These are phyloP conservation scores for Glaciozyma antarctica DNA, from an alignment of 768 basidiomycete species.

Conservation along the genomic window DNA sequence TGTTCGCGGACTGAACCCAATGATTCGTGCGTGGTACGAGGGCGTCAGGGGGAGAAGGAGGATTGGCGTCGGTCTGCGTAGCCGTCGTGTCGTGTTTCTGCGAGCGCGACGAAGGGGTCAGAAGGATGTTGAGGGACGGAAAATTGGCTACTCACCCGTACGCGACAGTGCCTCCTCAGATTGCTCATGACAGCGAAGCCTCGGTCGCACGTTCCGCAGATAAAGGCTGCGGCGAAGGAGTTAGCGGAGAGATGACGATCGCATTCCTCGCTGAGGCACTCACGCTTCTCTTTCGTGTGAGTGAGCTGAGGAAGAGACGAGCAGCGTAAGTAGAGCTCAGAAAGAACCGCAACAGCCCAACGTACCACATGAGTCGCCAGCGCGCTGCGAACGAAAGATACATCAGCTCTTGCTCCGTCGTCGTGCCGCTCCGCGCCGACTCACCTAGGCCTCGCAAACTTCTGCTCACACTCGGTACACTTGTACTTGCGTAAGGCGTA, in stretches of 20 bases:
- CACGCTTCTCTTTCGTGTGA: neutral
- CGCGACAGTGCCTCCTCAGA: neutral
- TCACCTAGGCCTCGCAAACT: neutral
- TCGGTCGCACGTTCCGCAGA: neutral
- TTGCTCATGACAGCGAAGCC: constrained; percentile 1
- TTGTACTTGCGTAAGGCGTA: neutral
- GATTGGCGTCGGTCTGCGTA: too few relatives aligned
- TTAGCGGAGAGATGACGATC: neutral
- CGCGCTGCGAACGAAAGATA: neutral
- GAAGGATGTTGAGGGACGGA: neutral
- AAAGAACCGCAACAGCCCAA: neutral
- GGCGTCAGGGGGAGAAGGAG: too few relatives aligned
- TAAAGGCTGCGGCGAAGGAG: neutral
- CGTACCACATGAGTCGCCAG: neutral
- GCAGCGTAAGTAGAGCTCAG: neutral
- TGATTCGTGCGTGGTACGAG: too few relatives aligned
- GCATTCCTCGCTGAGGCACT: neutral
- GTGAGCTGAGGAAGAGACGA: neutral
- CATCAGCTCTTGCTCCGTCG: neutral
- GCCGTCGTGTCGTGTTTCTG: too few relatives aligned
- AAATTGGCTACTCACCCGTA: neutral
- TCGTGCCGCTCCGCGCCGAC: neutral
- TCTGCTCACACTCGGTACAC: constrained; percentile 1
- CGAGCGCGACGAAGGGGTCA: too few relatives aligned
- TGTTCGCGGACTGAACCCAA: too few relatives aligned